phyloP scores from a whole-genome alignment of 345 rosid species.

The Linum tenue region DNA sequence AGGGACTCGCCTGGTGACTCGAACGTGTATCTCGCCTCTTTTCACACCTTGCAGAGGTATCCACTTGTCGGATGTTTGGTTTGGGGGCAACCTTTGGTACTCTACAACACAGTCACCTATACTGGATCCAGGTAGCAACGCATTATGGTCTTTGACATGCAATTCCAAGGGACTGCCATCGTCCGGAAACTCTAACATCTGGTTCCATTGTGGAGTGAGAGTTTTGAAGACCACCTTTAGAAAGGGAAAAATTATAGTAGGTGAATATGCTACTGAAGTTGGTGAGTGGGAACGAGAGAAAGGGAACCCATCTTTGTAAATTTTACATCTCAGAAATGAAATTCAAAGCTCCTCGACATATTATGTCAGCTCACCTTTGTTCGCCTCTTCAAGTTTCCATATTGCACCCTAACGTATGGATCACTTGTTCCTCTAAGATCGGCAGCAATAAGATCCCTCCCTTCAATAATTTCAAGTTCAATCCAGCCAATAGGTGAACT shows the following conservation, averaged over 20 bases:
- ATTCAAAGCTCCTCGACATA: too few species aligned
- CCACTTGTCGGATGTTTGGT: constrained; percentile 81
- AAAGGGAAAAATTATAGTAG: constrained; percentile 4
- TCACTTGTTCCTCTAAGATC: constrained; percentile 98
- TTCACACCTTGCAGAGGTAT: constrained; percentile 95
- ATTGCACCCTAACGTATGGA: constrained; percentile 90
- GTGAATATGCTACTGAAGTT: neutral
- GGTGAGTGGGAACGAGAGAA: neutral
- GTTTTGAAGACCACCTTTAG: constrained; percentile 71
- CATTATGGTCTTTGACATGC: constrained; percentile 82
- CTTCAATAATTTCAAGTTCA: constrained; percentile 83
- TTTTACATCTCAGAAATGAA: neutral
- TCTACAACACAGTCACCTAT: constrained; percentile 84
- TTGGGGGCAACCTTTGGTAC: constrained; percentile 74
- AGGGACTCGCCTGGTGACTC: constrained; percentile 61
- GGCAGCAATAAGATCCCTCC: constrained; percentile 78
- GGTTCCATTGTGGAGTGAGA: constrained; percentile 75
- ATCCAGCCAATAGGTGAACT: constrained; percentile 66
- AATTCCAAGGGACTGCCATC: constrained; percentile 66
- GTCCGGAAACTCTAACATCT: constrained; percentile 83
- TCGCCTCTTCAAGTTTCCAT: constrained; percentile 66
- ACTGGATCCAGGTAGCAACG: constrained; percentile 69
- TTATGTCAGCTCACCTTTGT: constrained; percentile 50
- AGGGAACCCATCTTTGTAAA: neutral
- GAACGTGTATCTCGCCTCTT: constrained; percentile 74